Base-by-base conservation (phyloP, 257 asterid genomes). In the Salvia rosmarinus region DNA sequence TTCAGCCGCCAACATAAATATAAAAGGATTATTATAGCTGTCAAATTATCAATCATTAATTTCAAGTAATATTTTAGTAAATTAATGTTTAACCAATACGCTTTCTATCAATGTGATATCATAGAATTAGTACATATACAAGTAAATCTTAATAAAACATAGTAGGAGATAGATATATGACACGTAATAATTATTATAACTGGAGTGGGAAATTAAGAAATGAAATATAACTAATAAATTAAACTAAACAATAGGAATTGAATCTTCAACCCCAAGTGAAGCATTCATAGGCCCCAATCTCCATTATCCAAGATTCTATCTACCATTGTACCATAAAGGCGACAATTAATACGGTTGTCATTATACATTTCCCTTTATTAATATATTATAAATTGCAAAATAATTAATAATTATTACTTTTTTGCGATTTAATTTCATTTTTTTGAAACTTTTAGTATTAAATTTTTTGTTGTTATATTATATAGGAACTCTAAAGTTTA, bases 181-280 rank as follows among this genome's bases (percentile, higher is more conserved):
- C 44, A 8, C 44, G 44, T 39, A 39, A 39, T 12, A 39, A 39
- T 9, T 39, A 49, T 49, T 17, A 49, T 16, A 16, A 6, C 16
- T 16, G 7, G 25, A 49, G 54, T 49, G 19, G 21, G 25, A 5
- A 14, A 47, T 35, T 35, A 39, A 39, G 44, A 39, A 37, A 39
- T 9, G 44, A 39, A 39, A 39, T 6, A 39, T 39, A 12, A 6
- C 13, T 12, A 39, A 7, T 39, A 58, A 52, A 6, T 39, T 9
- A 6, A 63, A 71, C 57, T 9, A 70, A 64, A 62, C 35, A 71
- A 39, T 16, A 46, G 47, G n/a, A 47, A 64, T 32, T 74, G 74
- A 71, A 71, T 71, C 81, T 78, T 78, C 61, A 74, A 56, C 79
- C 68, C 70, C 52, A 78, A 78, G 82, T 46, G 78, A 78, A 78